Evolutionary conservation across 2,329 filamentous ascomycete genomes (phyloP), one percentile per base, ranked within the genome.

Genomic region (Microdochium nivale): DNA sequence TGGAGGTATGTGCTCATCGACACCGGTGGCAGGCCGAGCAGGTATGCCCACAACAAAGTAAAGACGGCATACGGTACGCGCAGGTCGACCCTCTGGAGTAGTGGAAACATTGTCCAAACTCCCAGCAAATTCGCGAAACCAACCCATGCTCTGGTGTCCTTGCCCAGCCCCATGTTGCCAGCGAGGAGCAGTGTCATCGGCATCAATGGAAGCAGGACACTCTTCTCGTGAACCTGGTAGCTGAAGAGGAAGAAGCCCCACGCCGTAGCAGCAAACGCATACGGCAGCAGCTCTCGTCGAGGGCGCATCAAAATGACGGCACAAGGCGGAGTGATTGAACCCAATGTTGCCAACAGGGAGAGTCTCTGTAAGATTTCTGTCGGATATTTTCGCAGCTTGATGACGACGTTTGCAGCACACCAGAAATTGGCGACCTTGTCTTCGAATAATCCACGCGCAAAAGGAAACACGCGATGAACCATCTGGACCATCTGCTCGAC

Each of bases 371-470:
- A 80, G 5, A 90, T 67, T 8, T 79, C 76, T 2, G 82, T 69
- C 1, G 88, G 83, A 58, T 90, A 94, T 19, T 80, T 73, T 55
- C 87, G 81, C 35, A 99, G 80, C 70, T 99, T 99, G 71, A 96
- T 77, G 51, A 95, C 77, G 1, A 94, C 86, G 65, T 97, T 95
- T 52, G 92, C 77, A 3, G 90, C 86, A 65, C 94, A 99, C 94
- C 94, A 99, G 62, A 96, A 87, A 65, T 99, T 99, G 62, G 94
- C 94, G 21, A 99, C 95, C 70, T 99, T 99, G 73, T 97, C 94
- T 70, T 99, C 95, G 62, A 97, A 99, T 7, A 99, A 73, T 3
- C 94, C 94, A n/a, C 94, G 84, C 1, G 91, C 84, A 64, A 99
- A 96, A 1, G 95, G 94, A 62, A 99, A 97, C 52, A 97, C 80